These are phyloP conservation scores for Rhizopogon rudus DNA, from an alignment of 768 basidiomycete genomes.

Conservation along the genomic window DNA sequence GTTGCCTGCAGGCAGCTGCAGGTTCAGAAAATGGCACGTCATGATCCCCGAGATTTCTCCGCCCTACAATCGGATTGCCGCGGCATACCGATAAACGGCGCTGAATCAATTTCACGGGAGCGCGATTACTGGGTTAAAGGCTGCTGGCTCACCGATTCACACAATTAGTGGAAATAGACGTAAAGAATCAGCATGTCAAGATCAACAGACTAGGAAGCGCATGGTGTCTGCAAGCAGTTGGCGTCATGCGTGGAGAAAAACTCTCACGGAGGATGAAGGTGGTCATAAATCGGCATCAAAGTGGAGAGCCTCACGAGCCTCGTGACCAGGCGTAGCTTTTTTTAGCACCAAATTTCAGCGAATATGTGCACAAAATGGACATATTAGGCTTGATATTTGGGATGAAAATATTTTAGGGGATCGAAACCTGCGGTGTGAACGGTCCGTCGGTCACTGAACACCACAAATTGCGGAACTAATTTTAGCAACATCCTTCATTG, in stretches of 20 bases:
- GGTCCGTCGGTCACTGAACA: no score
- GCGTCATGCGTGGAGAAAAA: not conserved
- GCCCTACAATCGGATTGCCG: not conserved
- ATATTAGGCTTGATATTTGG: not conserved
- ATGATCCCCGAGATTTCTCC: not conserved
- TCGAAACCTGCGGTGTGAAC: not conserved
- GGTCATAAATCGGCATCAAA: not conserved
- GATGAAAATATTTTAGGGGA: not conserved
- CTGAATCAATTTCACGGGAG: not conserved
- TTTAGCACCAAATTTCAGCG: not conserved
- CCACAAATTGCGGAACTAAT: not conserved
- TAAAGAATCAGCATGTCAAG: not conserved
- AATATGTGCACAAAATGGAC: not conserved
- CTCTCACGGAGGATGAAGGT: not conserved
- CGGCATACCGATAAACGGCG: not conserved
- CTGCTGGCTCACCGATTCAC: not conserved
- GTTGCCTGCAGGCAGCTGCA: not conserved
- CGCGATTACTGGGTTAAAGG: not conserved
- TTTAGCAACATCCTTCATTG: not conserved
- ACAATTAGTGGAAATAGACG: not conserved
- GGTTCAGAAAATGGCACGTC: not conserved
- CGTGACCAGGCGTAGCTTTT: no score
- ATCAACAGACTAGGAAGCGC: not conserved
- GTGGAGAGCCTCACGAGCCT: not conserved
- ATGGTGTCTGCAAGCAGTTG: not conserved